Evolutionary conservation across 768 basidiomycete genomes (phyloP).

Genomic region (Cystobasidium ongulense): DNA sequence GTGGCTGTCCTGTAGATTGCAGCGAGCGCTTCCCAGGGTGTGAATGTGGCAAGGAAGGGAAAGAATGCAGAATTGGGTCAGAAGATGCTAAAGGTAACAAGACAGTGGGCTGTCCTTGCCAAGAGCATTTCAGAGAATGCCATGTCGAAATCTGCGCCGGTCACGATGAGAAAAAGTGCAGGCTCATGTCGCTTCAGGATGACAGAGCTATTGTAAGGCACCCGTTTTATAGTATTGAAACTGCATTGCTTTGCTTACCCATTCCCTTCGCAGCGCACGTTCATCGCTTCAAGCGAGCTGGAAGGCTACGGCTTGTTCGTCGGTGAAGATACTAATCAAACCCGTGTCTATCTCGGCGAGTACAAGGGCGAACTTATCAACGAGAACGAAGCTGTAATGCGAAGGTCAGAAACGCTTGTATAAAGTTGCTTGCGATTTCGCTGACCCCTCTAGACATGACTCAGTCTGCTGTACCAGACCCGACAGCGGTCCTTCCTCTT

Average conservation of each 20-base stretch:
- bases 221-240: not conserved
- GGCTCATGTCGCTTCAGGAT: not conserved
- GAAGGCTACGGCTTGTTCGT: conserved; percentile 22
- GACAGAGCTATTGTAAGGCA: conserved; percentile 18
- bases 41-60: conserved; percentile 1
- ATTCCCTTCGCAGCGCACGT: conserved; percentile 7
- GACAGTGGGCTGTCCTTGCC: not conserved
- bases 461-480: conserved; percentile 13
- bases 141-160: conserved; percentile 16
- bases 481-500: conserved; percentile 23
- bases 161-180: conserved; percentile 21
- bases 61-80: not conserved
- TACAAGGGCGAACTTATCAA: conserved; percentile 25
- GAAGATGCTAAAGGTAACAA: not conserved
- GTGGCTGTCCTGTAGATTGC: conserved; percentile 27
- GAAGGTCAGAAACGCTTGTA: conserved; percentile 2
- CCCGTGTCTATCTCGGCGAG: conserved; percentile 10
- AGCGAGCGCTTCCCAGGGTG: conserved; percentile 24
- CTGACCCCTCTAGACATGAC: no score
- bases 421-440: not conserved
- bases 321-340: conserved; percentile 3
- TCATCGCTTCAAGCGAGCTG: conserved; percentile 13
- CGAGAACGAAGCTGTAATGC: conserved; percentile 18
- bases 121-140: conserved; percentile 15
- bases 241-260: not conserved